phyloP scores from a whole-genome alignment of 2,329 filamentous ascomycete species.

The Diaporthe australafricana region DNA sequence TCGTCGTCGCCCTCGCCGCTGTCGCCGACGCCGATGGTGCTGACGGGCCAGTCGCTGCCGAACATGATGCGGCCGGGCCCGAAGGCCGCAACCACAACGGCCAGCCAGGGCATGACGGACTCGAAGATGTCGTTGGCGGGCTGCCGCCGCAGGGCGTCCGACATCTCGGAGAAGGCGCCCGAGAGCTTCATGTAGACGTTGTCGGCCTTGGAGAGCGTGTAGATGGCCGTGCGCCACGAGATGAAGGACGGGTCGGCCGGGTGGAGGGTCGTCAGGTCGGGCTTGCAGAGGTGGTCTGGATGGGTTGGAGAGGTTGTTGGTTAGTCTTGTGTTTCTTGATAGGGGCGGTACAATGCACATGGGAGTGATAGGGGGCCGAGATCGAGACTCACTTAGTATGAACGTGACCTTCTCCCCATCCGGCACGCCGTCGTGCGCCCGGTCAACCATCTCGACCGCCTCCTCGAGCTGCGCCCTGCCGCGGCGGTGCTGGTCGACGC shows the following conservation, averaged over 20 bases:
- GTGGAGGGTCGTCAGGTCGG: conserved; percentile 76
- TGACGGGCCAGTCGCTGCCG: conserved; percentile 94
- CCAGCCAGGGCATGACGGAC: conserved; percentile 76
- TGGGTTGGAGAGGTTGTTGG: conserved; percentile 2
- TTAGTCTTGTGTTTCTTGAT: neutral
- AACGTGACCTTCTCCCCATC: conserved; percentile 72
- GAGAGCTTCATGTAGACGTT: conserved; percentile 74
- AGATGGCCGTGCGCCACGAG: conserved; percentile 77
- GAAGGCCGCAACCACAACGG: conserved; percentile 78
- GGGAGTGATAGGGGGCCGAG: neutral
- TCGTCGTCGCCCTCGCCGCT: conserved; percentile 50
- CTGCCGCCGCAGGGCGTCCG: conserved; percentile 61
- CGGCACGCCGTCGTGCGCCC: conserved; percentile 70
- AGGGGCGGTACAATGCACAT: neutral
- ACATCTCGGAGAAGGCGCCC: conserved; percentile 85
- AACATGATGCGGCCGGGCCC: conserved; percentile 83
- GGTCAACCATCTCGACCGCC: conserved; percentile 75
- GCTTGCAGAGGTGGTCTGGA: conserved; percentile 90
- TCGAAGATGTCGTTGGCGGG: conserved; percentile 69
- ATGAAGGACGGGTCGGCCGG: conserved; percentile 69
- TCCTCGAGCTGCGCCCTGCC: conserved; percentile 81
- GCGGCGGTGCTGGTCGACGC: conserved; percentile 82
- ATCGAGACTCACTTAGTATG: conserved; percentile 71
- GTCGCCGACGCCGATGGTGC: conserved; percentile 66
- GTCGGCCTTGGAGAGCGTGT: conserved; percentile 71